Evolutionary conservation across 2,329 filamentous ascomycete genomes (phyloP).

Genomic region (Neopestalotiopsis clavispora): DNA sequence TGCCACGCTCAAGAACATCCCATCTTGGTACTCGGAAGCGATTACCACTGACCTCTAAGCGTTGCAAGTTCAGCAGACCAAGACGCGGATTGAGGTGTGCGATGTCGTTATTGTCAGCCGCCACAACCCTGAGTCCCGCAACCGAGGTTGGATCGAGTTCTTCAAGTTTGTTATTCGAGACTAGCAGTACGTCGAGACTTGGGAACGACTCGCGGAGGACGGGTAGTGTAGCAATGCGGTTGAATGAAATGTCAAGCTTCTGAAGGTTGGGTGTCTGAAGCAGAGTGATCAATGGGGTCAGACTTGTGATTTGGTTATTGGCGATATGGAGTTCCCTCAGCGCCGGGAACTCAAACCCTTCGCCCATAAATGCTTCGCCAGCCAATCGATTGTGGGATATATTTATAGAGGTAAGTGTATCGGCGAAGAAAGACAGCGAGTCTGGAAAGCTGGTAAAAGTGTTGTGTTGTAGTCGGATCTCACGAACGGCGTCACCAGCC

Average conservation of each 20-base stretch:
- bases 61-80: slow-evolving; percentile 71
- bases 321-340: slow-evolving; percentile 79
- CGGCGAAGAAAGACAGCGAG: slow-evolving; percentile 72
- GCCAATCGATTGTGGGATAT: slow-evolving; percentile 76
- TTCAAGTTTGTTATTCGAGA: slow-evolving; percentile 78
- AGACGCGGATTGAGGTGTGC: slow-evolving; percentile 79
- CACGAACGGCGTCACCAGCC: slow-evolving; percentile 53
- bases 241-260: slow-evolving; percentile 81
- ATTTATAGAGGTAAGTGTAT: slow-evolving; percentile 73
- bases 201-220: slow-evolving; percentile 71
- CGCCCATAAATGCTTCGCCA: slow-evolving; percentile 67
- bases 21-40: slow-evolving; percentile 86
- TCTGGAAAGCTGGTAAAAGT: slow-evolving; percentile 72
- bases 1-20: slow-evolving; percentile 84
- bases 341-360: slow-evolving; percentile 70
- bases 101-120: slow-evolving; percentile 86
- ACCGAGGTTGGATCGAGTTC: slow-evolving; percentile 76
- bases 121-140: slow-evolving; percentile 74
- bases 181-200: slow-evolving; percentile 70
- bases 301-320: slow-evolving; percentile 73
- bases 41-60: slow-evolving; percentile 82
- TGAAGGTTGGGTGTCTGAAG: slow-evolving; percentile 77
- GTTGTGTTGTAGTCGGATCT: slow-evolving; percentile 79
- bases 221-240: slow-evolving; percentile 77
- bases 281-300: slow-evolving; percentile 68